These are phyloP conservation scores for Phyllostachys edulis DNA, from an alignment of 176 grass and related monocot genomes.

Conservation along the genomic window DNA sequence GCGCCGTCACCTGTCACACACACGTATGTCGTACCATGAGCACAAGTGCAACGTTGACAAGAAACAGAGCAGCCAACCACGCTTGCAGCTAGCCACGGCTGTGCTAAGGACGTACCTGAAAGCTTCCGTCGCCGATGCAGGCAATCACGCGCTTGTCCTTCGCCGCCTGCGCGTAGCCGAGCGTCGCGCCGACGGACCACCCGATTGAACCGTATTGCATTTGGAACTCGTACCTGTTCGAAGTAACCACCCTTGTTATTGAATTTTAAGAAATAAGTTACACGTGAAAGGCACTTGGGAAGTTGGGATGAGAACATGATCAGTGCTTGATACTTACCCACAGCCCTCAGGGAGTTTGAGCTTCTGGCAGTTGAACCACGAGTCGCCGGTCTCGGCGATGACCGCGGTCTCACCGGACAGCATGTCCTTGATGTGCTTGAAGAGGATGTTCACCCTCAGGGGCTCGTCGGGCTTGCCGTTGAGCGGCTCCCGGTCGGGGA, in stretches of 20 bases:
- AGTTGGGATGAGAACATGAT: not conserved
- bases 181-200: slow-evolving; percentile 69
- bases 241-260: slow-evolving; percentile 4
- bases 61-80: not conserved
- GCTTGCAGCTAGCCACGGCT: not conserved
- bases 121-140: slow-evolving; percentile 69
- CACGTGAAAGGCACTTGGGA: not conserved
- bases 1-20: slow-evolving; percentile 43
- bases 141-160: slow-evolving; percentile 66
- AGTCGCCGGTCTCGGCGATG: slow-evolving; percentile 72
- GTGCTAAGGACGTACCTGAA: slow-evolving; percentile 41
- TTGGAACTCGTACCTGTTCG: slow-evolving; percentile 60
- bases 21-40: not conserved
- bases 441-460: slow-evolving; percentile 59
- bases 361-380: slow-evolving; percentile 78
- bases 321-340: slow-evolving; percentile 22
- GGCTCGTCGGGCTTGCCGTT: slow-evolving; percentile 47
- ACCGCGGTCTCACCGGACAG: slow-evolving; percentile 47
- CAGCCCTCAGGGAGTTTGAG: slow-evolving; percentile 63
- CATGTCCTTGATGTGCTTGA: slow-evolving; percentile 67
- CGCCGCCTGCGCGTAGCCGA: slow-evolving; percentile 65
- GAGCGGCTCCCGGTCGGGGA: slow-evolving; percentile 45
- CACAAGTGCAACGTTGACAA: not conserved
- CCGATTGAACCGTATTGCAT: slow-evolving; percentile 79
- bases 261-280: not conserved